Percentiles rank a stretch among this genome's conserved stretches.
phyloP scores from a whole-genome alignment of 345 rosid genomes.

The Eucalyptus melliodora region DNA sequence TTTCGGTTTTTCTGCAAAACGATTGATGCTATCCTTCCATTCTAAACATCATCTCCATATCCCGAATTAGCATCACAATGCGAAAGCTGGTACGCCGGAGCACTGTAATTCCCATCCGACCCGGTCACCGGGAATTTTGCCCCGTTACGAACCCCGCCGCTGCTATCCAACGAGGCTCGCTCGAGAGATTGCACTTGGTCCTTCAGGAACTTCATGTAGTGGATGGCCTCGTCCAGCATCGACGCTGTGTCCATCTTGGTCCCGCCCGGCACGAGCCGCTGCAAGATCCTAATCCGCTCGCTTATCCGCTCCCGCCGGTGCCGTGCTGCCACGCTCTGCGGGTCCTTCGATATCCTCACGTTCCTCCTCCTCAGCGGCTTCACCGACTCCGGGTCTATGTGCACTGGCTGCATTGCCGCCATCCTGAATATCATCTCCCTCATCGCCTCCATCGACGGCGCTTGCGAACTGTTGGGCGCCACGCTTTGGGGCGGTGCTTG shows the following conservation, averaged over 20 bases:
- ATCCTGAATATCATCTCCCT: constrained; percentile 64
- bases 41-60: neutral
- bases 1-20: neutral
- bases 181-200: constrained; percentile 51
- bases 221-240: constrained; percentile 67
- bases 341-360: constrained; percentile 65
- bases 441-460: constrained; percentile 48
- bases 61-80: neutral
- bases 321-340: constrained; percentile 65
- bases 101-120: neutral
- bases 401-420: constrained; percentile 67
- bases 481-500: neutral
- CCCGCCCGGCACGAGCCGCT: constrained; percentile 67
- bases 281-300: constrained; percentile 52
- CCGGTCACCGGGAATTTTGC: neutral
- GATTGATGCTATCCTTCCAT: neutral
- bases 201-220: constrained; percentile 64
- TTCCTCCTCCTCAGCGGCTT: constrained; percentile 57
- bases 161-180: constrained; percentile 5
- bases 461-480: neutral
- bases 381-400: constrained; percentile 54
- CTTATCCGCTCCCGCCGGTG: constrained; percentile 64
- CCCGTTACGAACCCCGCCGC: neutral
- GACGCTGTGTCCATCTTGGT: constrained; percentile 81
- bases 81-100: neutral